Conservation (phyloP, 2,329 filamentous ascomycete genomes). For the Trematosphaeria pertusa region DNA sequence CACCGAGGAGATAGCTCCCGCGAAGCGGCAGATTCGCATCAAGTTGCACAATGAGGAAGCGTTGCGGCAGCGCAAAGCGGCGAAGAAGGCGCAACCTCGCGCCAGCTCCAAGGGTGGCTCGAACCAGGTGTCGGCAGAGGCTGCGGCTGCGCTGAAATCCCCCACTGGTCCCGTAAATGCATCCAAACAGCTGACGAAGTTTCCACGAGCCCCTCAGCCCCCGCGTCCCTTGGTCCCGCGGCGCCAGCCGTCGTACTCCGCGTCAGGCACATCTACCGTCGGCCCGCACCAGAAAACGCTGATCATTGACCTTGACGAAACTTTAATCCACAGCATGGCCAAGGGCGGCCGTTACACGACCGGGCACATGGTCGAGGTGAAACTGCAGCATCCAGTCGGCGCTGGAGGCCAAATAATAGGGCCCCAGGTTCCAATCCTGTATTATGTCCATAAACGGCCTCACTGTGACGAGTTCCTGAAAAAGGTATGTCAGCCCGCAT, state of each 20-base stretch:
- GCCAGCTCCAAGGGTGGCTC: conserved; percentile 29
- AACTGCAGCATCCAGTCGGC: conserved; percentile 75
- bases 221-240: conserved; percentile 89
- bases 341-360: conserved; percentile 95
- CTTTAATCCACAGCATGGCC: conserved; percentile 95
- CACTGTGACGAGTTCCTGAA: conserved; percentile 96
- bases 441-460: conserved; percentile 98
- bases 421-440: conserved; percentile 93
- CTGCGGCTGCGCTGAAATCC: conserved; percentile 81
- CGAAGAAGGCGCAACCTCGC: conserved; percentile 65
- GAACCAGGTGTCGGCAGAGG: conserved; percentile 49
- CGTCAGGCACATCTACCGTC: conserved; percentile 40
- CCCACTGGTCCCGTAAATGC: conserved; percentile 78
- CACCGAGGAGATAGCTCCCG: conserved; percentile 70
- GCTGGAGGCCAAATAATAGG: conserved; percentile 72
- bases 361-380: conserved; percentile 98
- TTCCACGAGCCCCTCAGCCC: conserved; percentile 87
- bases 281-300: conserved; percentile 78
- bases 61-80: conserved; percentile 74
- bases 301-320: conserved; percentile 95
- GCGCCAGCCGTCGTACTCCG: conserved; percentile 85
- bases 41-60: conserved; percentile 85
- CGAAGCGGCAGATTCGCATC: conserved; percentile 85
- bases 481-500: conserved; percentile 62
- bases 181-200: conserved; percentile 75